Evolutionary conservation across 441 rosid species (phyloP).

Genomic region (Omphalea diandra): DNA sequence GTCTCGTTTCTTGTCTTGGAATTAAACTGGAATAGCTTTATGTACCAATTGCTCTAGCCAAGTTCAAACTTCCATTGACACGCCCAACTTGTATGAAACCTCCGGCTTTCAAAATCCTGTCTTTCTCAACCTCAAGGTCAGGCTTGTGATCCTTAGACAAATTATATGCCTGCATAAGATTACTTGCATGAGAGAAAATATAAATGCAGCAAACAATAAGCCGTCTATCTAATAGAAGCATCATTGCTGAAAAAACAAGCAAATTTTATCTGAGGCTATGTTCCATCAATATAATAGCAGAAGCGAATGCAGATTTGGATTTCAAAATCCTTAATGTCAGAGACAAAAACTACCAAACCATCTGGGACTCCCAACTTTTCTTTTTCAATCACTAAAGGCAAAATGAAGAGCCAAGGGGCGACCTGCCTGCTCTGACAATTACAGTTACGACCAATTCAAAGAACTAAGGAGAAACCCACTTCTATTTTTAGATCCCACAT

Average conservation of each 20-base stretch:
- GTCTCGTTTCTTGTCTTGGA: constrained; percentile 3
- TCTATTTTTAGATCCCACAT: background rate
- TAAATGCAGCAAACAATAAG: constrained; percentile 14
- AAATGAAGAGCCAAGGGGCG: too few relatives aligned
- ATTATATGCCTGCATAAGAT: constrained; percentile 57
- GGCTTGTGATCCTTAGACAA: constrained; percentile 96
- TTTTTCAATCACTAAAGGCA: too few relatives aligned
- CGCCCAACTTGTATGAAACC: constrained; percentile 93
- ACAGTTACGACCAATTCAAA: background rate
- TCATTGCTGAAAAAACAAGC: background rate
- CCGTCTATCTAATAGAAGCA: constrained; percentile 1
- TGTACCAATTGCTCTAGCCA: constrained; percentile 89
- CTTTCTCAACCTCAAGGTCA: constrained; percentile 83
- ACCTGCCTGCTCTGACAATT: background rate
- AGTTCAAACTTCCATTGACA: constrained; percentile 87
- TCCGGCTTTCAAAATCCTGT: constrained; percentile 88
- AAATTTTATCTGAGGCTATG: too few relatives aligned
- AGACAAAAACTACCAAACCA: too few relatives aligned
- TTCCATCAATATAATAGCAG: too few relatives aligned
- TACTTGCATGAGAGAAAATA: constrained; percentile 14
- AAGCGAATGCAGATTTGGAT: too few relatives aligned
- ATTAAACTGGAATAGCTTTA: background rate
- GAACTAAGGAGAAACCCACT: background rate
- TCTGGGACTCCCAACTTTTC: too few relatives aligned
- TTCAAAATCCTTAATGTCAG: too few relatives aligned